A percentile compares a stretch with the other conserved stretches of the same genome.
Conservation (phyloP, 2,329 filamentous ascomycete genomes). For the Xenoacremonium recifei region DNA sequence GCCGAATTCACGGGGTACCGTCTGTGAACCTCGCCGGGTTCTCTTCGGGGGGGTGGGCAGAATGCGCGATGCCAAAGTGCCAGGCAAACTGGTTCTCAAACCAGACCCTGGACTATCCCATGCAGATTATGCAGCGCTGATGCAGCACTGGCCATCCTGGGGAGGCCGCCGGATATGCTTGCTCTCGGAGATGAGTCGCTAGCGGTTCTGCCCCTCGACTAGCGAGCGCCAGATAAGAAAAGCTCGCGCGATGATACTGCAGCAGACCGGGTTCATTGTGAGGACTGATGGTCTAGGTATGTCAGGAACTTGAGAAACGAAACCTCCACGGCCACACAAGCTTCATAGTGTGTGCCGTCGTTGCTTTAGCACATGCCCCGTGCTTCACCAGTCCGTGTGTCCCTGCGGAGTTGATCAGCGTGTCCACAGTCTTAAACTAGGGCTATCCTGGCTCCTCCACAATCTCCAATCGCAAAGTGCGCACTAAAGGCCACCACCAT, state of each 20-base stretch:
- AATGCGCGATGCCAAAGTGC: too few species aligned
- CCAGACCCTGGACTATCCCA: too few species aligned
- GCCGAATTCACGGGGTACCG: too few species aligned
- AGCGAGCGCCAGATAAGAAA: background rate
- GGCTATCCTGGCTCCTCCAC: slow-evolving; percentile 29
- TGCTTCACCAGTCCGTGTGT: slow-evolving; percentile 19
- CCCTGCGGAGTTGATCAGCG: slow-evolving; percentile 24
- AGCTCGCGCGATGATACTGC: background rate
- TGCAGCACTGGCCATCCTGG: background rate
- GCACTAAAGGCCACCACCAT: slow-evolving; percentile 19
- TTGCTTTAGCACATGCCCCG: slow-evolving; percentile 28
- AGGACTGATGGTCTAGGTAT: too few species aligned
- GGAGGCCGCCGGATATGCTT: background rate
- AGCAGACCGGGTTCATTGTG: background rate
- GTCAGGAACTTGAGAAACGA: background rate
- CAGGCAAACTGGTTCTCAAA: too few species aligned
- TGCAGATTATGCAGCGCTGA: background rate
- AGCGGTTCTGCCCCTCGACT: background rate
- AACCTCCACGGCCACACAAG: slow-evolving; percentile 4
- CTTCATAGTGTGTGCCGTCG: slow-evolving; percentile 12
- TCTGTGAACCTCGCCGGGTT: too few species aligned
- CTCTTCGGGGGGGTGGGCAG: too few species aligned
- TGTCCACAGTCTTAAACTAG: slow-evolving; percentile 22
- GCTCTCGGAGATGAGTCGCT: background rate
- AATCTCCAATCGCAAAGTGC: slow-evolving; percentile 18